Percentiles rank a stretch among this genome's conserved stretches.
These are phyloP conservation scores for Trebouxia gelatinosa DNA, from an alignment of 163 green algal species.

Conservation along the genomic window DNA sequence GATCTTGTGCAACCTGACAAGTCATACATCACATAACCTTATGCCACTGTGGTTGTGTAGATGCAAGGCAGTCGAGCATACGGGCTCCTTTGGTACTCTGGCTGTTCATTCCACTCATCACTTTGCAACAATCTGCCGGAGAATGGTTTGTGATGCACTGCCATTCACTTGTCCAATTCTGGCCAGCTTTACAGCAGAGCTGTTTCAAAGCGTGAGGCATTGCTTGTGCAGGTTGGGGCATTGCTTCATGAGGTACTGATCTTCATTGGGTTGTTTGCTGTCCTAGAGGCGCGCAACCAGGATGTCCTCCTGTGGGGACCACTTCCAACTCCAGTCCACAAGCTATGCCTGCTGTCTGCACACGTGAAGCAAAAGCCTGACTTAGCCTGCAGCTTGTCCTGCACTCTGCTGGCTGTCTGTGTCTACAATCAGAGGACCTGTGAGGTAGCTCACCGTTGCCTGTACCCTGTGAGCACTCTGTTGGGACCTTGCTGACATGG, in stretches of 20 bases:
- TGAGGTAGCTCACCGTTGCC: no score
- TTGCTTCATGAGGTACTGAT: constrained; percentile 56
- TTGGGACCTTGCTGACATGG: no score
- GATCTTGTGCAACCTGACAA: neutral
- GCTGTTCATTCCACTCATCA: neutral
- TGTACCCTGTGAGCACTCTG: no score
- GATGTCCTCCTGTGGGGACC: constrained; percentile 43
- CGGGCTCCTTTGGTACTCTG: neutral
- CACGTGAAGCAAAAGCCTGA: constrained; percentile 23
- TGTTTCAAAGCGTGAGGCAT: no score
- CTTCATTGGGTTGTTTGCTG: constrained; percentile 47
- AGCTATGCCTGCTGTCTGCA: constrained; percentile 33
- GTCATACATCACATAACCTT: neutral
- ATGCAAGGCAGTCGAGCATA: neutral
- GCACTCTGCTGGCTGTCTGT: constrained; percentile 42
- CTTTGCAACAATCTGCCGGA: neutral
- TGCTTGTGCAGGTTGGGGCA: constrained; percentile 28
- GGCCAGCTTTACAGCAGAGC: no score
- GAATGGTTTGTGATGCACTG: neutral
- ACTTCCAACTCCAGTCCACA: constrained; percentile 37
- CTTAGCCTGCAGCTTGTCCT: constrained; percentile 28
- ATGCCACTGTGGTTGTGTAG: neutral
- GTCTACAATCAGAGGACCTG: constrained; percentile 6
- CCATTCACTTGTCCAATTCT: no score
- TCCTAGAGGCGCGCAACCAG: constrained; percentile 43